Percentiles rank a stretch among this genome's conserved stretches.
Conservation (phyloP, 2,329 filamentous ascomycete genomes). For the Talaromyces sp. region DNA sequence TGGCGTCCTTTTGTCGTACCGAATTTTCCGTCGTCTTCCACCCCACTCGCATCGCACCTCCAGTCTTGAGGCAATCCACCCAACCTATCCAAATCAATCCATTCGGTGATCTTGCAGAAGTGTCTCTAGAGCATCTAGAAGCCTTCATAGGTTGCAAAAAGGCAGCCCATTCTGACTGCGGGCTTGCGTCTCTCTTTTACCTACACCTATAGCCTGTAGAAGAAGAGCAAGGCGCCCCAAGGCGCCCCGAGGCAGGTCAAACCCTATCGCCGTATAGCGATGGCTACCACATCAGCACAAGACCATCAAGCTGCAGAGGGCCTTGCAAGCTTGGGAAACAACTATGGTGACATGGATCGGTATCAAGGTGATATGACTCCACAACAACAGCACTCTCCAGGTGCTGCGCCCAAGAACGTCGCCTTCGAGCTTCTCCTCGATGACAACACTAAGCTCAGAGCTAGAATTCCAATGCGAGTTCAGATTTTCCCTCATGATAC, state of each 20-base stretch:
- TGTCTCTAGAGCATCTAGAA: neutral
- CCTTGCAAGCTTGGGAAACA: constrained; percentile 32
- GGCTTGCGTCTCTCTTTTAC: neutral
- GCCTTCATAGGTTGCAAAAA: constrained; percentile 1
- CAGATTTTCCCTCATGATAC: constrained; percentile 95
- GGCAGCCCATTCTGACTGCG: constrained; percentile 1
- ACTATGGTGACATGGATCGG: constrained; percentile 27
- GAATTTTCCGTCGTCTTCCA: constrained; percentile 35
- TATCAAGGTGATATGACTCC: constrained; percentile 26
- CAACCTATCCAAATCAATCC: constrained; percentile 26
- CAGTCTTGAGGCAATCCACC: constrained; percentile 22
- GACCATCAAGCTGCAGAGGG: constrained; percentile 24
- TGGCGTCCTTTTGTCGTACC: constrained; percentile 8
- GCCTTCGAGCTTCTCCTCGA: constrained; percentile 62
- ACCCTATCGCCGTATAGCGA: constrained; percentile 28
- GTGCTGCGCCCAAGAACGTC: constrained; percentile 55
- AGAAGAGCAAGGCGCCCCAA: constrained; percentile 16
- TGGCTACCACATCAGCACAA: constrained; percentile 36
- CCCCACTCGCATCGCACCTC: constrained; percentile 26
- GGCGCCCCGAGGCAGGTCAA: constrained; percentile 11
- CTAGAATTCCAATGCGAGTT: constrained; percentile 63
- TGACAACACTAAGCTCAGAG: constrained; percentile 55
- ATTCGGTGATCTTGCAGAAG: neutral
- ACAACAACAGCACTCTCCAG: constrained; percentile 36
- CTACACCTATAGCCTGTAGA: constrained; percentile 5